phyloP scores from a whole-genome alignment of 495 filamentous ascomycete genomes.

The Gamarada debralockiae region DNA sequence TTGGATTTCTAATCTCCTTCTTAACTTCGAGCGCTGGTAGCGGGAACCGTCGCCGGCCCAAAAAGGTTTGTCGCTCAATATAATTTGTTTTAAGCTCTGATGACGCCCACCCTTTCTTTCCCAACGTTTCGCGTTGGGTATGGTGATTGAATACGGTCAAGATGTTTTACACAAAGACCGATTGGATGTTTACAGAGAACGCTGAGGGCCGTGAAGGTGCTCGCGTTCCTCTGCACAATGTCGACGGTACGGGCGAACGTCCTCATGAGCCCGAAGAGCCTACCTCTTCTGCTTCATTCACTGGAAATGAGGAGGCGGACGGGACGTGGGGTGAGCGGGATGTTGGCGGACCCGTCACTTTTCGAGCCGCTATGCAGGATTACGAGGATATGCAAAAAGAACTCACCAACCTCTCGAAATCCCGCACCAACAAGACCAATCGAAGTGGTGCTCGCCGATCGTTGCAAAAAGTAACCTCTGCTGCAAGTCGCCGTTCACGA shows the following conservation, averaged over 20 bases:
- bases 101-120: not conserved
- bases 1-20: too few species aligned
- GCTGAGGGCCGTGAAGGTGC: constrained; percentile 12
- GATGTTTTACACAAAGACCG: constrained; percentile 18
- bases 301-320: constrained; percentile 24
- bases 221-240: constrained; percentile 21
- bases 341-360: constrained; percentile 56
- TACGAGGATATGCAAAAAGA: constrained; percentile 65
- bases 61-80: too few species aligned
- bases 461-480: constrained; percentile 16
- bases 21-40: too few species aligned
- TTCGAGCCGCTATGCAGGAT: constrained; percentile 63
- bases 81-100: not conserved
- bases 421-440: constrained; percentile 40
- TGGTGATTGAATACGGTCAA: not conserved
- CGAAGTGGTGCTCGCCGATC: constrained; percentile 8
- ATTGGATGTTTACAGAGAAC: constrained; percentile 17
- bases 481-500: constrained; percentile 16
- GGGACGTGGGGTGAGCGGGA: constrained; percentile 78
- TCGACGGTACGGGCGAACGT: constrained; percentile 4
- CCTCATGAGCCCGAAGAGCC: constrained; percentile 4
- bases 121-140: not conserved
- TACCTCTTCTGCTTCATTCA: not conserved
- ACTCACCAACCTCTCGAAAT: constrained; percentile 55
- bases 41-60: not conserved